Evolutionary conservation across 2,329 filamentous ascomycete species (phyloP).

Genomic region (Penicillium sp.): DNA sequence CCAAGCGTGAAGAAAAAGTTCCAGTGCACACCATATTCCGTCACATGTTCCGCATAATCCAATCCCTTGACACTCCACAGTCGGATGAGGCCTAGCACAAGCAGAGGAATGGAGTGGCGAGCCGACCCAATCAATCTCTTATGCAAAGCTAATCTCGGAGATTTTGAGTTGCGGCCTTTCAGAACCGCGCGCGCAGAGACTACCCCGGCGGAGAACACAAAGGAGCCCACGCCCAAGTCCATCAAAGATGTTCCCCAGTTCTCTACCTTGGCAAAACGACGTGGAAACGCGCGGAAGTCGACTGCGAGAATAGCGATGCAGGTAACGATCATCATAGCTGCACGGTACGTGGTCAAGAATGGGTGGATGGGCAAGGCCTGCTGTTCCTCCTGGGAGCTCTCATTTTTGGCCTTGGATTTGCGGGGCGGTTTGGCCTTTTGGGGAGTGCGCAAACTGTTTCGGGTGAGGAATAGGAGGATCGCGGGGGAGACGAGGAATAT

Average conservation of each 20-base stretch:
- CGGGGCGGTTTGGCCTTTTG: conserved; percentile 39
- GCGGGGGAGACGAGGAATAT: conserved; percentile 72
- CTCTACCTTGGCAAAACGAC: conserved; percentile 95
- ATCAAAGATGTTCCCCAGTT: conserved; percentile 99
- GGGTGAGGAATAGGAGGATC: conserved; percentile 57
- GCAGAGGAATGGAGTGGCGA: conserved; percentile 78
- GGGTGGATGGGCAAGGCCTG: conserved; percentile 75
- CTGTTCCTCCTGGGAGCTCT: conserved; percentile 27
- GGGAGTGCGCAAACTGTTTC: conserved; percentile 27
- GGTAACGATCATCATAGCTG: conserved; percentile 86
- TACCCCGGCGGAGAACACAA: conserved; percentile 90
- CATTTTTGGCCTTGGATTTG: conserved; percentile 23
- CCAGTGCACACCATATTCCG: conserved; percentile 98
- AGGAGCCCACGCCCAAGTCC: conserved; percentile 95
- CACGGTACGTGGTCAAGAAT: conserved; percentile 88
- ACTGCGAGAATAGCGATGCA: conserved; percentile 93
- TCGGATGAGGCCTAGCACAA: conserved; percentile 76
- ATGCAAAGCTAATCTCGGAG: conserved; percentile 46
- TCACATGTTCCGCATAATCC: conserved; percentile 95
- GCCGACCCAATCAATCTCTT: conserved; percentile 65
- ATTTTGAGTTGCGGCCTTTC: conserved; percentile 60
- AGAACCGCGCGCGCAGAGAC: conserved; percentile 83
- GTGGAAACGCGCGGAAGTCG: conserved; percentile 88
- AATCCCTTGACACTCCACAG: conserved; percentile 88
- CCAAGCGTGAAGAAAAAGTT: conserved; percentile 99